Evolutionary conservation across 1,284 basidiomycete genomes (phyloP).

Genomic region (Tausonia pullulans): DNA sequence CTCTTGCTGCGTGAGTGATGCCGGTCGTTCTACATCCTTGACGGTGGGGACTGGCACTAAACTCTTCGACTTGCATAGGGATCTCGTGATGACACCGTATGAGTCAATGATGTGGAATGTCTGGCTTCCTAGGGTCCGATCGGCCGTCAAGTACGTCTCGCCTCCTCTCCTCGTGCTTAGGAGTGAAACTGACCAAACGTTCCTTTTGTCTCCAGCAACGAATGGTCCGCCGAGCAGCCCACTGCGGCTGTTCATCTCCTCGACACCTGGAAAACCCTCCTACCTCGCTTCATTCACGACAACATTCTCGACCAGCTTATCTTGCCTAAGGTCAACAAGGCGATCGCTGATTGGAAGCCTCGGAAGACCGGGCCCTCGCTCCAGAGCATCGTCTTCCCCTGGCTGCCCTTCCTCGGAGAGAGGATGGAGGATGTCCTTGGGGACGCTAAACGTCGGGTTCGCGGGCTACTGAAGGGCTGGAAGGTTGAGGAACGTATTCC

Average conservation of each 20-base stretch:
- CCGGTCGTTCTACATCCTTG: too few species aligned
- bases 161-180: not conserved
- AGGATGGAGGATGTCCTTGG: slow-evolving; percentile 67
- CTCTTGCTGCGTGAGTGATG: too few species aligned
- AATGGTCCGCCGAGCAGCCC: slow-evolving; percentile 70
- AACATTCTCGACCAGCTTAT: slow-evolving; percentile 93
- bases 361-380: slow-evolving; percentile 43
- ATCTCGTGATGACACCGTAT: slow-evolving; percentile 73
- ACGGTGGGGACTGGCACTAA: not conserved
- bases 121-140: slow-evolving; percentile 90
- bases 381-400: slow-evolving; percentile 82
- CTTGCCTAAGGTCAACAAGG: slow-evolving; percentile 75
- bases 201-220: slow-evolving; percentile 45
- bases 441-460: slow-evolving; percentile 75
- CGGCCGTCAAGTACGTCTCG: slow-evolving; percentile 57
- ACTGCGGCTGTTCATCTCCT: slow-evolving; percentile 67
- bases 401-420: slow-evolving; percentile 72
- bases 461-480: slow-evolving; percentile 69
- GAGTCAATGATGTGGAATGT: slow-evolving; percentile 87
- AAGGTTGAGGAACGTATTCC: slow-evolving; percentile 61
- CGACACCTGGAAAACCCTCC: slow-evolving; percentile 73
- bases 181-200: not conserved
- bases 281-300: slow-evolving; percentile 84
- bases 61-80: not conserved
- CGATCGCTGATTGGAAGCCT: slow-evolving; percentile 73